Conservation (phyloP, 2,329 filamentous ascomycete species). For the Cucurbitaria berberidis region DNA sequence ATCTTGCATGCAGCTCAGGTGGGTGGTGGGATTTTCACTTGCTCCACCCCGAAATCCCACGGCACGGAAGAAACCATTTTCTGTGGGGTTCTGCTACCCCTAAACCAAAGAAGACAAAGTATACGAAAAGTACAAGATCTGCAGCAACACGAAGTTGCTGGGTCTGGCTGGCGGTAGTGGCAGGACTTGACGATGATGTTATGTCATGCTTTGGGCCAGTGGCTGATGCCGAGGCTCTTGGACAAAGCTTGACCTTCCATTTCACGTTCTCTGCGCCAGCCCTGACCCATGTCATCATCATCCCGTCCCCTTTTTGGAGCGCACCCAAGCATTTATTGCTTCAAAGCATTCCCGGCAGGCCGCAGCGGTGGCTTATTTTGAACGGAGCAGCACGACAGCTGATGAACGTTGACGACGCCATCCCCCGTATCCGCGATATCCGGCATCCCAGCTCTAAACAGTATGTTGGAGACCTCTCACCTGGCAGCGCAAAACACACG, state of each 20-base stretch:
- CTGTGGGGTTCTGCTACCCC: constrained; percentile 1
- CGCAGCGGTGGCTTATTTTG: constrained; percentile 1
- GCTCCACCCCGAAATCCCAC: constrained; percentile 13
- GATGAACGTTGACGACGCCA: not conserved
- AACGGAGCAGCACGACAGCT: not conserved
- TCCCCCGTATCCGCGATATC: constrained; percentile 10
- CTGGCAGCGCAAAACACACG: not conserved
- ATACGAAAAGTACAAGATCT: no score
- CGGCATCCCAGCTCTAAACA: constrained; percentile 12
- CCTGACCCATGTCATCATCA: constrained; percentile 30
- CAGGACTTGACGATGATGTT: constrained; percentile 14
- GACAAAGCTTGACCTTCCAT: constrained; percentile 33
- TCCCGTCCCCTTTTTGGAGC: constrained; percentile 5
- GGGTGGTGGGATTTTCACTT: constrained; percentile 18
- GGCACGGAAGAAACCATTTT: constrained; percentile 8
- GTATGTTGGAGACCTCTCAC: not conserved
- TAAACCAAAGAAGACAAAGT: no score
- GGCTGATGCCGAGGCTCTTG: constrained; percentile 37
- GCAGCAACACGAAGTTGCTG: not conserved
- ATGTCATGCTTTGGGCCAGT: constrained; percentile 27
- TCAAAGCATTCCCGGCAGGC: constrained; percentile 12
- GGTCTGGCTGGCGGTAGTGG: no score
- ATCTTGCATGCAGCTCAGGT: constrained; percentile 13
- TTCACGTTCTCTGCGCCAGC: constrained; percentile 7
- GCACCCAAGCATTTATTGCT: constrained; percentile 15